Conservation (phyloP, 805 yeast species). For the Ogataea parapolymorpha region DNA sequence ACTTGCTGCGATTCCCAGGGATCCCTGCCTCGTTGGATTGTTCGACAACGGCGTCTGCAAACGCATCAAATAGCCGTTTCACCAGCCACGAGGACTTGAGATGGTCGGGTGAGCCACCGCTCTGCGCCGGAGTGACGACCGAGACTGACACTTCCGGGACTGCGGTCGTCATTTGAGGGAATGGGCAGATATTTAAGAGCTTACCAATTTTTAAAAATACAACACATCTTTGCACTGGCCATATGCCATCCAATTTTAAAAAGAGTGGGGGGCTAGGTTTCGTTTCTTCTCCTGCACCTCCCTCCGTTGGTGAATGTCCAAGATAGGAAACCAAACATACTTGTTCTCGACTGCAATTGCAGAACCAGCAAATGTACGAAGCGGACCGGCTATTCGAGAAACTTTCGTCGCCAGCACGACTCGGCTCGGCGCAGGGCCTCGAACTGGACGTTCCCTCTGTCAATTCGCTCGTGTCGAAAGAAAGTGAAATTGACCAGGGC, state of each 20-base stretch:
- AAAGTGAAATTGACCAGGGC: conserved; percentile 27
- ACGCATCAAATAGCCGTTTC: conserved; percentile 26
- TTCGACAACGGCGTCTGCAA: conserved; percentile 33
- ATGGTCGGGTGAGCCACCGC: conserved; percentile 11
- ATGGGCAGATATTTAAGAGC: conserved; percentile 1
- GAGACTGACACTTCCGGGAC: conserved; percentile 8
- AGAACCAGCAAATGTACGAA: background rate
- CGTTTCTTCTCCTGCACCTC: no score
- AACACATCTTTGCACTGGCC: conserved; percentile 5
- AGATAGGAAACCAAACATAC: background rate
- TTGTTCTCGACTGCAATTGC: background rate
- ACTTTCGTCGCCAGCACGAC: background rate
- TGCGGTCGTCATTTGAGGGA: conserved; percentile 3
- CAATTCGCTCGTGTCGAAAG: conserved; percentile 10
- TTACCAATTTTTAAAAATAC: background rate
- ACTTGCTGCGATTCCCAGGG: conserved; percentile 33
- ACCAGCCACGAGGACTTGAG: conserved; percentile 23
- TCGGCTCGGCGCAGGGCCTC: background rate
- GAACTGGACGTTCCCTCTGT: conserved; percentile 10
- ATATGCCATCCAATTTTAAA: no score
- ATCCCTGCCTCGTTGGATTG: conserved; percentile 31
- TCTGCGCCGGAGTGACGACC: conserved; percentile 16
- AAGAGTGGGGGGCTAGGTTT: no score
- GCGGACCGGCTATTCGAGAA: background rate
- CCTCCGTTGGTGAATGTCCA: no score